phyloP scores from a whole-genome alignment of 179 eudicot species.

The Monotropa hypopitys region DNA sequence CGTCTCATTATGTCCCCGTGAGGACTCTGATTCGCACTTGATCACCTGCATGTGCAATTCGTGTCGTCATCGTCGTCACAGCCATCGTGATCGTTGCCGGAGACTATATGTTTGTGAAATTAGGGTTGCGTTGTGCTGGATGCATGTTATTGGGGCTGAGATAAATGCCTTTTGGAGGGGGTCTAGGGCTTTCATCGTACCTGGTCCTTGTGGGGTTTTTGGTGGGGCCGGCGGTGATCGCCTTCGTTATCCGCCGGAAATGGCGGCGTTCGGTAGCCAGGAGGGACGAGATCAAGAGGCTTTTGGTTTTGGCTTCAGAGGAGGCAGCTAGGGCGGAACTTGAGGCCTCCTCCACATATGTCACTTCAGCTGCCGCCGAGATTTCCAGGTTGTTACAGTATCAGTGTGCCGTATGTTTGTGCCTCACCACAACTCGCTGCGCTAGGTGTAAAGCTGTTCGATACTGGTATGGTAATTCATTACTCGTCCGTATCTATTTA shows the following conservation, averaged over 20 bases:
- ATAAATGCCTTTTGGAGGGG: conserved; percentile 57
- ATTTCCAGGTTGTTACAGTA: conserved; percentile 4
- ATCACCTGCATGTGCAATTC: not conserved
- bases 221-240: conserved; percentile 22
- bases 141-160: conserved; percentile 22
- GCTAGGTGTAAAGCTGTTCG: conserved; percentile 59
- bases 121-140: not conserved
- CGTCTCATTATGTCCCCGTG: not conserved
- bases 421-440: conserved; percentile 31
- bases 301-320: conserved; percentile 53
- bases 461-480: conserved; percentile 49
- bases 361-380: not conserved
- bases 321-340: conserved; percentile 68
- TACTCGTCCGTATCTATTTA: not conserved
- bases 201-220: conserved; percentile 15
- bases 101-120: not conserved
- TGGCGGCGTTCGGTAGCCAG: conserved; percentile 48
- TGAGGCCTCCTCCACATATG: conserved; percentile 29
- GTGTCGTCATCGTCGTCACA: not conserved
- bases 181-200: conserved; percentile 47
- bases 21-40: not conserved
- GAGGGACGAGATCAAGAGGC: conserved; percentile 56
- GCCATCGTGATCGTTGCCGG: not conserved
- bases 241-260: conserved; percentile 46
- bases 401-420: conserved; percentile 34